Base-by-base conservation (phyloP, 371 early-diverging fungal species). In the Funneliformis caledonium region DNA sequence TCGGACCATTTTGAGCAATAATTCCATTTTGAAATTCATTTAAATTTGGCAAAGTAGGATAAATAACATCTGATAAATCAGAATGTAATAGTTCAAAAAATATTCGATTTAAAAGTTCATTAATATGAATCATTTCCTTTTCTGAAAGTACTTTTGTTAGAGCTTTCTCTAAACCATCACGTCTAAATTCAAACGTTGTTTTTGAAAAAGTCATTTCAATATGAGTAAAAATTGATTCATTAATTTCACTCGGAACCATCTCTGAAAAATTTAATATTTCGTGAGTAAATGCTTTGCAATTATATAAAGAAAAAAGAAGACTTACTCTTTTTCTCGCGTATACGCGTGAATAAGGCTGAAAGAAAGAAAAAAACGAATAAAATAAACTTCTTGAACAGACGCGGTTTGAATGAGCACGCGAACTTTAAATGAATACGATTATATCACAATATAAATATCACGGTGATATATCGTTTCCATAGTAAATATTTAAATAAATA, bases 1-100 rank as follows among this genome's bases (percentile, higher is more conserved):
- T 72, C 11, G 72, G 72, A 65, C 67, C 67, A 33, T 31, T 65
- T 56, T 56, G 56, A 56, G 56, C 56, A 56, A 56, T 56, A 56
- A 19, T 19, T 6, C 19, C 56, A 56, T 56, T 16, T 56, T 56
- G 56, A 5, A 56, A 56, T 16, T 56, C 56, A 56, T 56, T 19
- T 19, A 56, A 56, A 56, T 56, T 19, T 19, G 56, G 56, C 19
- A 56, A 56, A 56, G 16, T 56, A 19, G 56, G 56, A 19, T 56
- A 56, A 16, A 56, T 56, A 56, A 56, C 56, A 56, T 56, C 56
- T 6, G 56, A 56, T 56, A 56, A 19, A 16, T 56, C 56, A 19
- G 56, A 56, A 56, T 56, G 56, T 11, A 56, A 56, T 56, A 56
- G 6, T 56, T 56, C 56, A 56, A 16, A 56, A 56, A 16, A 56